Base-by-base conservation (phyloP, 352 stramenopile genomes). In the Vaucheria bursata region DNA sequence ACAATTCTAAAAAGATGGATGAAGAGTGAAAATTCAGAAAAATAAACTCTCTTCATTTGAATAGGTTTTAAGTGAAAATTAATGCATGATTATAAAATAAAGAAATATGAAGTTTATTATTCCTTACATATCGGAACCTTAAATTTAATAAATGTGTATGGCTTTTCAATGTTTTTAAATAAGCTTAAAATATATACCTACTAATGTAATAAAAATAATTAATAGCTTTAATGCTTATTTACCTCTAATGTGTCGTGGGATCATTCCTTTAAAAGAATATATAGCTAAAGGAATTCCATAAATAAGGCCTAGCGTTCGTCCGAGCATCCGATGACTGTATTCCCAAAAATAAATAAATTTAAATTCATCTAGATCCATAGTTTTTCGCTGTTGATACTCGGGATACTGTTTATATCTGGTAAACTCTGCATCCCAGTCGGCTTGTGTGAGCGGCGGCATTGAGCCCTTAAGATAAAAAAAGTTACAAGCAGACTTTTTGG, bases 391-490 rank as follows among this genome's bases (percentile, higher is more conserved):
- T 86, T 98, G 89, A 86, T 90, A 99, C 86, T 99, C 96, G 0
- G 96, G 95, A 86, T 95, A 99, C 77, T 93, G 79, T 85, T 99
- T 98, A 89, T 99, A 99, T 59, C 94, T 90, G 34, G 95, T 91
- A 78, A 99, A 99, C 87, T 99, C 95, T 0, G 75, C 84, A 75
- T 95, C 73, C 96, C 96, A 99, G 80, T 98, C 95, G 33, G 76
- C 76, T 71, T 74, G 25, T 18, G 31, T 96, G 40, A 95, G 90
- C 4, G 95, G 96, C 53, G 95, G 95, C 36, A 96, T 80, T 0
- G 88, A 89, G 7, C 95, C 95, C 59, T 86, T 73, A 70, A 81
- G 36, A 59, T 59, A n/a, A n/a, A n/a, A n/a, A n/a, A n/a, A n/a
- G n/a, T n/a, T n/a, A n/a, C n/a, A n/a, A n/a, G n/a, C n/a, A n/a